Base-by-base conservation (phyloP, 2,329 filamentous ascomycete genomes). In the Aspergillus carbonarius region DNA sequence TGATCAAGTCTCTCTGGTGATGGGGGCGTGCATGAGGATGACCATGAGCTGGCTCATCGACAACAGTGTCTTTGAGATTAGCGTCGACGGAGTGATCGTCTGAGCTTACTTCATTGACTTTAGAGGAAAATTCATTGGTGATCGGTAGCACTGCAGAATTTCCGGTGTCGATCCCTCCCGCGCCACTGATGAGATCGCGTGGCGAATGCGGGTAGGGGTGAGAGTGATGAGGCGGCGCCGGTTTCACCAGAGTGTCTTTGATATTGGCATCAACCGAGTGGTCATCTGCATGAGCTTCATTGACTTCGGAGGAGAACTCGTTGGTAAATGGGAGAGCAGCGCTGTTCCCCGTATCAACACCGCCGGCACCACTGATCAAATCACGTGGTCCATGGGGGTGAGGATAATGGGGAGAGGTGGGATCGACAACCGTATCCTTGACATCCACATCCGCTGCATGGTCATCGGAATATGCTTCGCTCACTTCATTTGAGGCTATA, bases 11-110 rank as follows among this genome's bases (percentile, higher is more conserved):
- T 39, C 44, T 2, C n/a, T 44, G 39, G 17, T 42, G 39, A 5
- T 42, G 17, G 39, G 39, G 18, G 17, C 18, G 39, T 1, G 8
- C 39, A 9, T 32, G 30, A 10, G 30, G 35, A 39, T 39, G 15
- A n/a, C 35, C 35, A n/a, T 46, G 42, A 5, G 9, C 8, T 8
- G 42, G 12, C 18, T 42, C 39, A 18, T 42, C 9, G 44, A 47
- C 13, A 39, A 18, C 44, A 30, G 5, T 42, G n/a, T 17, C 18
- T 4, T 44, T 13, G 2, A 42, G 8, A 42, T 68, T 64, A 30
- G 66, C 18, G 4, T 64, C 55, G 32, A 66, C 35, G 4, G 63
- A 63, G 62, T 69, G 66, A 55, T 68, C 61, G 12, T 57, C 54
- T 1, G 46, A 17, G 20, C 17, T 18, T 1, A 23, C 17, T 10